Base-by-base conservation (phyloP, 202 grass and related monocot species). In the Digitaria exilis region DNA sequence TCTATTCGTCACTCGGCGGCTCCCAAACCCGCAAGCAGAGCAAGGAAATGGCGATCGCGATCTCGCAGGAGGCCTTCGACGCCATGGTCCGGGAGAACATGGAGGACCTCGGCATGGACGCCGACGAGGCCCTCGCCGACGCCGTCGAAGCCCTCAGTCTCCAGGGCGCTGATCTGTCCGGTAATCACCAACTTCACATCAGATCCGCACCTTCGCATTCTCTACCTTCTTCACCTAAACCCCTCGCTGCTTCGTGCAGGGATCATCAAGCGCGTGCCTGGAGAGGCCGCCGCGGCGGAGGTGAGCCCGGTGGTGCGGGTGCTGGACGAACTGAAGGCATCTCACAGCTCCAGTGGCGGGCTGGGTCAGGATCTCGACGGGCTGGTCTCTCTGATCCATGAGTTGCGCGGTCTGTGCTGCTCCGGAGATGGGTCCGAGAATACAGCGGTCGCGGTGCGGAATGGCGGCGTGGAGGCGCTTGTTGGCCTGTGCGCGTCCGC, bases 91-190 rank as follows among this genome's bases (percentile, higher is more conserved):
- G 78, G 73, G 96, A 98, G 92, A 98, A 98, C 80, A 93, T 98
- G 87, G 89, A 98, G 25, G 92, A 95, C 76, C 96, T 98, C 76
- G 96, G 89, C 52, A 98, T 98, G 96, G 96, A 98, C 50, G 80
- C 96, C 30, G 87, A 93, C 26, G 90, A 98, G 73, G 96, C 92
- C 77, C 88, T 98, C 29, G 85, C 94, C 14, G 96, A 98, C 78
- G 92, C 95, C 59, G 79, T 98, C 35, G 90, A 98, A 10, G 94
- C 90, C 77, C 87, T 98, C 30, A 87, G 87, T 50, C 92, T 98
- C 79, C 92, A 98, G 80, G 89, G 89, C 83, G 92, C 92, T 78
- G 85, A 95, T 67, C 89, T 98, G 71, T 90, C 89, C 6, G 92
- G 92, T 93, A 60, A 66, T 24, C 65, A 73, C 59, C 21, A 25